Conservation (phyloP, 1,284 basidiomycete genomes). For the Takashimella koratensis region DNA sequence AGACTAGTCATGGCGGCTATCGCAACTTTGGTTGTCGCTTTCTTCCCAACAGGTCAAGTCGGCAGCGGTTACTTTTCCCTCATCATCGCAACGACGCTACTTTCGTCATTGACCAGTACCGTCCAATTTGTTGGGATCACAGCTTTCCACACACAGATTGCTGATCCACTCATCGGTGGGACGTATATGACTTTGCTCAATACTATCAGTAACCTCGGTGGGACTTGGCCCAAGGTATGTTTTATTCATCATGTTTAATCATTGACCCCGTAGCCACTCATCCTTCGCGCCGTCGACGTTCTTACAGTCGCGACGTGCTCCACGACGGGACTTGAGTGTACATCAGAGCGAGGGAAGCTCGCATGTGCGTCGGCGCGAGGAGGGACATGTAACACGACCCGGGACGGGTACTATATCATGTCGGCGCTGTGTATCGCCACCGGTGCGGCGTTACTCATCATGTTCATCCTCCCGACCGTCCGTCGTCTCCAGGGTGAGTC, state of each 20-base stretch:
- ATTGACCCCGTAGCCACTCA: constrained; percentile 32
- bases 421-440: constrained; percentile 72
- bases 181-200: constrained; percentile 98
- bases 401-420: constrained; percentile 90
- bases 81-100: constrained; percentile 72
- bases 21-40: constrained; percentile 74
- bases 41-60: constrained; percentile 61
- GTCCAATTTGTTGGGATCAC: constrained; percentile 98
- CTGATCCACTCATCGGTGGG: constrained; percentile 94
- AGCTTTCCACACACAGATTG: constrained; percentile 95
- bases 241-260: background rate
- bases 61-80: constrained; percentile 69
- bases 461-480: constrained; percentile 80
- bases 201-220: constrained; percentile 94
- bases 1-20: constrained; percentile 67
- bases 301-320: constrained; percentile 77
- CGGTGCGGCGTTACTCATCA: constrained; percentile 67
- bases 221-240: constrained; percentile 88
- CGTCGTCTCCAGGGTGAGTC: constrained; percentile 75
- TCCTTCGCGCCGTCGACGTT: constrained; percentile 67
- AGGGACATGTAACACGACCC: constrained; percentile 75
- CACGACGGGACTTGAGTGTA: constrained; percentile 69
- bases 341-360: constrained; percentile 81
- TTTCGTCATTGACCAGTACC: constrained; percentile 85
- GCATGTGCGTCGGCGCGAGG: constrained; percentile 65